Base-by-base conservation (phyloP, 192 early-diverging fungal genomes). In the Podila horticola region DNA sequence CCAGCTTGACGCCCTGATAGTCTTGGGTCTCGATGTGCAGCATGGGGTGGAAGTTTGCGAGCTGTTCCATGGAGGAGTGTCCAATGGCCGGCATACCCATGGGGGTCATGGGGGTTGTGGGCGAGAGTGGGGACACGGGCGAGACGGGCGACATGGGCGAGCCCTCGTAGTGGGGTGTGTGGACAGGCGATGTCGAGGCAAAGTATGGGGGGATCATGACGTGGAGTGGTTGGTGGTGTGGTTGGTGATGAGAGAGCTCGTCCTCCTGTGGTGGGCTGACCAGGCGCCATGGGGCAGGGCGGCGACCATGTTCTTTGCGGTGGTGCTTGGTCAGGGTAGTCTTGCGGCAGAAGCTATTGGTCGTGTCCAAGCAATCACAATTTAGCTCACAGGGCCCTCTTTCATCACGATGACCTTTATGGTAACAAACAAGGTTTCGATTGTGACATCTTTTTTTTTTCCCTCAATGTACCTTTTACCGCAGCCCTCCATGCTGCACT, bases 281-380 rank as follows among this genome's bases (percentile, higher is more conserved):
- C 28, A 38, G 20, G 49, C 77, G 77, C 77, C 77, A 81, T 36
- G 71, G 29, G 19, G 59, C 61, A n/a, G 77, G 61, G 4, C 77
- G 77, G 10, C 77, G 77, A 12, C 61, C 48, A 12, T 84, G 83
- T 41, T 75, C 73, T 33, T 76, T 79, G 13, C 83, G 76, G 60
- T 84, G 83, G 45, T 90, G 89, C 59, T 84, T 87, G 10, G 86
- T 89, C 22, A 89, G 57, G 10, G 86, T 86, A 6, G 88, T 90
- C 82, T 88, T 88, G 57, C 84, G 72, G 52, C 85, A 84, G 70
- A 89, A 89, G 51, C 81, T 82, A 62, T 69, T 71, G 20, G 41
- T 48, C 26, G 22, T 22, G 41, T 6, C 9, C 24, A 52, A n/a
- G n/a, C 31, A 50, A 6, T 5, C 6, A 34, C 3, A 34, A 34